Base-by-base conservation (phyloP, 352 stramenopile species). In the Phytophthora tubulina region DNA sequence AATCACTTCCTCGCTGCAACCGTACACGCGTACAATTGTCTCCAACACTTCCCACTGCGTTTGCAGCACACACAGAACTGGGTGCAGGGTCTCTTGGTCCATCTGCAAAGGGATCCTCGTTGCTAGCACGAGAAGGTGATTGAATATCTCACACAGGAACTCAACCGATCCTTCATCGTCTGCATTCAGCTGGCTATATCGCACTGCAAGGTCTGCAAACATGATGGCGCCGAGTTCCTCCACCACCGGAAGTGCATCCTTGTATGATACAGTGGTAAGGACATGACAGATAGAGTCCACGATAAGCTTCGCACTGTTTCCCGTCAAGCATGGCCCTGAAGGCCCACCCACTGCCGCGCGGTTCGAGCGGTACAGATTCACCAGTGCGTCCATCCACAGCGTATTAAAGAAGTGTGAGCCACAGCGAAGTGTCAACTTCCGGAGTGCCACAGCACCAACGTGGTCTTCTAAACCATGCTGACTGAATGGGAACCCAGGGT, bases 271-370 rank as follows among this genome's bases (percentile, higher is more conserved):
- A 3, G 75, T 88, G 0, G 80, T 79, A 17, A 92, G 70, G 14
- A 93, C 72, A 63, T 89, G 66, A n/a, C 84, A 86, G 36, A 95
- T 72, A 0, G 86, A 89, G 52, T 94, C 88, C 14, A 94, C 84
- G 21, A 94, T 81, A 32, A 95, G 70, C 39, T 67, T 79, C 11
- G 88, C 50, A 48, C 82, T 91, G 15, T 80, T 76, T 54, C 78
- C 78, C 1, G 70, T 67, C n/a, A 90, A 62, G 15, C 67, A 67
- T 21, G 68, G 50, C 4, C 50, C 54, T 30, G 77, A 72, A 4
- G 72, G 61, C 6, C 63, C 39, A 0, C 72, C 58, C 31, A 73
- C 60, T 8, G 72, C 60, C 9, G 69, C n/a, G 3, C 79, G 72
- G 42, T 84, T 90, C 30, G 61, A 69, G 10, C 80, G 76, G 42